Conservation (phyloP, 2,329 filamentous ascomycete genomes). For the Colletotrichum somersetense region DNA sequence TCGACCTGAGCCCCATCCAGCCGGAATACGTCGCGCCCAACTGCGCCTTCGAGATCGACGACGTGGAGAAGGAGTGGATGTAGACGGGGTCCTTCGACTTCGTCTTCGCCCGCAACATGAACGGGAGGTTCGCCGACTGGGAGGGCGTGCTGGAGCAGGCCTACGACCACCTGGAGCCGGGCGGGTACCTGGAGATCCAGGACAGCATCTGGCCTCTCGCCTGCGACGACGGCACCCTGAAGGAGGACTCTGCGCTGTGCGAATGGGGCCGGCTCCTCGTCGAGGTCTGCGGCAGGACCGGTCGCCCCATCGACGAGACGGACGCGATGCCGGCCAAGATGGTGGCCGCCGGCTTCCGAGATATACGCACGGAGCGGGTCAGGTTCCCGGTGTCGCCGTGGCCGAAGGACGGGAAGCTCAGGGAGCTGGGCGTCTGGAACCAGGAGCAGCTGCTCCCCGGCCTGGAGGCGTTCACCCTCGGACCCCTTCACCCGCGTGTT, state of each 20-base stretch:
- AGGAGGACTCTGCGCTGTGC: constrained; percentile 44
- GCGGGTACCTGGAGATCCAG: constrained; percentile 37
- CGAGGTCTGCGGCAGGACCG: constrained; percentile 8
- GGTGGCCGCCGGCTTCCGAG: constrained; percentile 46
- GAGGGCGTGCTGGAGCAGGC: constrained; percentile 41
- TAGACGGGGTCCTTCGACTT: constrained; percentile 49
- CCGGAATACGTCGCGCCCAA: constrained; percentile 50
- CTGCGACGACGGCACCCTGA: constrained; percentile 51
- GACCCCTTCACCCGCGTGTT: too few relatives aligned
- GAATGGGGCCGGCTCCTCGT: constrained; percentile 14
- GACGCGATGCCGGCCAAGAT: not conserved
- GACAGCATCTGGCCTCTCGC: constrained; percentile 44
- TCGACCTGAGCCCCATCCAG: constrained; percentile 53
- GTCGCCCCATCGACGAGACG: constrained; percentile 11
- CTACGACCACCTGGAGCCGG: constrained; percentile 26
- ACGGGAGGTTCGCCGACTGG: constrained; percentile 47
- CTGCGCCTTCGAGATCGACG: constrained; percentile 49
- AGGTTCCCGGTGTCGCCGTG: constrained; percentile 51
- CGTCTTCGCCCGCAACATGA: constrained; percentile 52
- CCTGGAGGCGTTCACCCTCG: constrained; percentile 48
- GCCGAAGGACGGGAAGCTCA: constrained; percentile 47
- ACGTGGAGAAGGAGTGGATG: constrained; percentile 47
- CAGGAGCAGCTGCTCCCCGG: constrained; percentile 43
- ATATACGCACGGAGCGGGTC: constrained; percentile 46
- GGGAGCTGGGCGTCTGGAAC: constrained; percentile 45